Evolutionary conservation across 805 yeast genomes (phyloP).

Genomic region (Starmerella etchellsii): DNA sequence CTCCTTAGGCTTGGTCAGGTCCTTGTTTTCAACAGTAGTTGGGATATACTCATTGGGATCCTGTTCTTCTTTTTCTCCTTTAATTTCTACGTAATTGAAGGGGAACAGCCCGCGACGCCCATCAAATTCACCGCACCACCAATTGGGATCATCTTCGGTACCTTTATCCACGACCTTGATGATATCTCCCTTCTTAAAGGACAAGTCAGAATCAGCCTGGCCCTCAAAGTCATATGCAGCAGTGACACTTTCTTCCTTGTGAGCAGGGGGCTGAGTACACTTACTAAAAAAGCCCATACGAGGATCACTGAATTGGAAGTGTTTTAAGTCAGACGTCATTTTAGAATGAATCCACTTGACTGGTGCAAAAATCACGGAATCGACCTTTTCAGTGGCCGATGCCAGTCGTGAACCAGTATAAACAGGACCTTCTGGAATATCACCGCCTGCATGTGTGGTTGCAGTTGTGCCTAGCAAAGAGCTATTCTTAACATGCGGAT

Average conservation of each 20-base stretch:
- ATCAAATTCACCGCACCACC: constrained; percentile 40
- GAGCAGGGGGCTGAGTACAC: constrained; percentile 11
- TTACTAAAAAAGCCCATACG: constrained; percentile 14
- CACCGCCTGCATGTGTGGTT: not conserved
- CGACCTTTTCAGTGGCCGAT: not conserved
- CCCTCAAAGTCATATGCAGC: constrained; percentile 30
- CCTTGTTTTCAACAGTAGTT: not conserved
- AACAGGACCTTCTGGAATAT: not conserved
- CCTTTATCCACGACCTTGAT: constrained; percentile 28
- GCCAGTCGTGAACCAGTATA: not conserved
- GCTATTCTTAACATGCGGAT: constrained; percentile 3
- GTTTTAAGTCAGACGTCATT: constrained; percentile 6
- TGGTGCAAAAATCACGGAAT: constrained; percentile 7
- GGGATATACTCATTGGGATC: constrained; percentile 12
- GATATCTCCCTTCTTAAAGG: constrained; percentile 29
- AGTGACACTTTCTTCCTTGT: constrained; percentile 18
- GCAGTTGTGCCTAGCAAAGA: not conserved
- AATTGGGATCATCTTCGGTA: constrained; percentile 30
- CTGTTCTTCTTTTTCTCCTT: not conserved
- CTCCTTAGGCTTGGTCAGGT: no score
- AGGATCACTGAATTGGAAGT: constrained; percentile 12
- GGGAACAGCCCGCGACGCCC: constrained; percentile 37
- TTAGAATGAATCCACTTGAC: constrained; percentile 12
- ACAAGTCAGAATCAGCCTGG: constrained; percentile 29
- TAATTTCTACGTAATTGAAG: constrained; percentile 31